These are phyloP conservation scores for Diaporthe citri DNA, from an alignment of 2,329 filamentous ascomycete species.

Conservation along the genomic window DNA sequence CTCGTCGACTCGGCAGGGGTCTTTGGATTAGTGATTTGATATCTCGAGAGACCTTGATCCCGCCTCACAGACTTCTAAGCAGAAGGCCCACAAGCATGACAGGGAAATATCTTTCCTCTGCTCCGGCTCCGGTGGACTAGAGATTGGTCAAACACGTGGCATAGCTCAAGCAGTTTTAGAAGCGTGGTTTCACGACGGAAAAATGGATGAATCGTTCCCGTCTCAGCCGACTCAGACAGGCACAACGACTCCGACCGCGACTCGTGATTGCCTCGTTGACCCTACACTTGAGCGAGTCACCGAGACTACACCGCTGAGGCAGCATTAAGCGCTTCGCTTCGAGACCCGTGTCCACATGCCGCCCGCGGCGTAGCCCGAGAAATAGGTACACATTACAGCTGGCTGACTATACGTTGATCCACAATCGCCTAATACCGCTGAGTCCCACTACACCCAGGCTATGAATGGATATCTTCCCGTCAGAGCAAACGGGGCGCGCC, in stretches of 20 bases:
- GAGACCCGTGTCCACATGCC: neutral
- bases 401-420: neutral
- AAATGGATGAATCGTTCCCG: slow-evolving; percentile 12
- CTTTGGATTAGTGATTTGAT: neutral
- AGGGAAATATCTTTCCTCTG: neutral
- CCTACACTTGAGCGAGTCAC: neutral
- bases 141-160: neutral
- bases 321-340: neutral
- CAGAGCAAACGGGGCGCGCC: neutral
- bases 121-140: neutral
- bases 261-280: neutral
- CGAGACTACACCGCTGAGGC: slow-evolving; percentile 12
- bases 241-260: slow-evolving; percentile 12
- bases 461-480: neutral
- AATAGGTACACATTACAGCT: neutral
- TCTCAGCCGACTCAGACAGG: slow-evolving; percentile 21
- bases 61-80: neutral
- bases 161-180: neutral
- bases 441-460: neutral
- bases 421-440: neutral
- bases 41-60: neutral
- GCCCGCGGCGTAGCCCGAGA: neutral
- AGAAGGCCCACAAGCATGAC: neutral
- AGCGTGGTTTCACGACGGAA: neutral
- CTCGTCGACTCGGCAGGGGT: neutral